phyloP scores from a whole-genome alignment of 805 yeast species.

The Cyberlindnera sargentensis region DNA sequence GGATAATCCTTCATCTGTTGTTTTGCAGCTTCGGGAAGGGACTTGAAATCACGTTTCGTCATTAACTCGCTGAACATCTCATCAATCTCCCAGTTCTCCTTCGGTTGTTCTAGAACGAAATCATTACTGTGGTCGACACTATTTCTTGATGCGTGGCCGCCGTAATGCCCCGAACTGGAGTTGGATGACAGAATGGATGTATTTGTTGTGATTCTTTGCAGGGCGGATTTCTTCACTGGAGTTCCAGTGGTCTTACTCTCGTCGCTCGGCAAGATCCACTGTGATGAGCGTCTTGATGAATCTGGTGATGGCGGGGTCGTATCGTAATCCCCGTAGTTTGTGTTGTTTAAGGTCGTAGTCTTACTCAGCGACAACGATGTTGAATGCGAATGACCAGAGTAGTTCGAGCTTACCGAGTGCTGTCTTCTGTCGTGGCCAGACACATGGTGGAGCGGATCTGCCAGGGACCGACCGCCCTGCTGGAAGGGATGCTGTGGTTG shows the following conservation, averaged over 20 bases:
- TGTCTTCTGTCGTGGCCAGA: constrained; percentile 14
- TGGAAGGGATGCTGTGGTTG: constrained; percentile 16
- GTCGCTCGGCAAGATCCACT: constrained; percentile 13
- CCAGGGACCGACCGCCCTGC: neutral
- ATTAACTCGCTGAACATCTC: constrained; percentile 70
- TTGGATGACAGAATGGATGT: constrained; percentile 8
- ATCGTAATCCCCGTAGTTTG: constrained; percentile 15
- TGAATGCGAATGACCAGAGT: constrained; percentile 19
- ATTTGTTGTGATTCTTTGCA: constrained; percentile 21
- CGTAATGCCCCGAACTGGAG: neutral
- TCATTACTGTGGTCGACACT: constrained; percentile 7
- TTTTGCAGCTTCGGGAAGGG: constrained; percentile 64
- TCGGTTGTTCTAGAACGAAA: constrained; percentile 54
- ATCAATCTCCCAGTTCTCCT: constrained; percentile 59
- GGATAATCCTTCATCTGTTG: constrained; percentile 70
- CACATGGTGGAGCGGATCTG: constrained; percentile 2
- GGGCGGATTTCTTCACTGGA: constrained; percentile 15
- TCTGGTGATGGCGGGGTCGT: constrained; percentile 19
- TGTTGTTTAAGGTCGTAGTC: constrained; percentile 20
- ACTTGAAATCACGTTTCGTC: constrained; percentile 73
- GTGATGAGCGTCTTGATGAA: constrained; percentile 23
- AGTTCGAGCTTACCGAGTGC: constrained; percentile 15
- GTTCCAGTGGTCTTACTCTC: constrained; percentile 9
- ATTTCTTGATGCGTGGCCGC: constrained; percentile 1
- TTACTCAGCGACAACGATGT: constrained; percentile 21